Conservation (phyloP, 768 basidiomycete genomes). For the Tylopilus sp. region DNA sequence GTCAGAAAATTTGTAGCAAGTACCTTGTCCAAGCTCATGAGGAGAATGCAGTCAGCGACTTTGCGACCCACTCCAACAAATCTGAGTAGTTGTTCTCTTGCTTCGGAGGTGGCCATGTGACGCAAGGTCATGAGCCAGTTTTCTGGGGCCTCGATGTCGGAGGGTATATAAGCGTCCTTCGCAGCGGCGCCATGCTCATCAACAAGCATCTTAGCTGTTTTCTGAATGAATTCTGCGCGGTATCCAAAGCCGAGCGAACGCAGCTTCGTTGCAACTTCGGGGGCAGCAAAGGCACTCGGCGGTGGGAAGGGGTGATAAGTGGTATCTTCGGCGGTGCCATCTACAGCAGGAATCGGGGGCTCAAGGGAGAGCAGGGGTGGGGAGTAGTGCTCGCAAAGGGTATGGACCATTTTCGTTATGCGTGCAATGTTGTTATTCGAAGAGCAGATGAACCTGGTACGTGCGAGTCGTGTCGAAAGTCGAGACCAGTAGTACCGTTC, state of each 20-base stretch:
- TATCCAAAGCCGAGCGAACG: conserved; percentile 93
- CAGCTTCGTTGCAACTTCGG: conserved; percentile 57
- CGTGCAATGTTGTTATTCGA: conserved; percentile 95
- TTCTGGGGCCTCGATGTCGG: conserved; percentile 47
- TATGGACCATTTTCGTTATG: conserved; percentile 90
- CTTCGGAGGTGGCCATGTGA: conserved; percentile 45
- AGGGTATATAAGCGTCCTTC: not conserved
- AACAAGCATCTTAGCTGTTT: conserved; percentile 75
- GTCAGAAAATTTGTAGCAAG: conserved; percentile 6
- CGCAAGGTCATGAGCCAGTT: conserved; percentile 59
- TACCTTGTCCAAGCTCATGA: conserved; percentile 93
- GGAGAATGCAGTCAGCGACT: conserved; percentile 90
- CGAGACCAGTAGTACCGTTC: conserved; percentile 1
- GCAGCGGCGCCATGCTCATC: conserved; percentile 42
- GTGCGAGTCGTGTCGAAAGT: conserved; percentile 9
- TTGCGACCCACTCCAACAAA: conserved; percentile 93
- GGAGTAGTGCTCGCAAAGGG: conserved; percentile 76
- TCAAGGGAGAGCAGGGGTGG: conserved; percentile 55
- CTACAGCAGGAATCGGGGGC: conserved; percentile 26
- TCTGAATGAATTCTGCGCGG: conserved; percentile 85
- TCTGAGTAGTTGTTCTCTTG: conserved; percentile 71
- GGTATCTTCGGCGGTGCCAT: conserved; percentile 30
- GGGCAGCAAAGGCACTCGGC: conserved; percentile 60
- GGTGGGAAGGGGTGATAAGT: conserved; percentile 82
- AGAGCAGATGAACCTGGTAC: conserved; percentile 95